These are phyloP conservation scores for Hanseniaspora opuntiae DNA, from an alignment of 805 yeast genomes.

Conservation along the genomic window DNA sequence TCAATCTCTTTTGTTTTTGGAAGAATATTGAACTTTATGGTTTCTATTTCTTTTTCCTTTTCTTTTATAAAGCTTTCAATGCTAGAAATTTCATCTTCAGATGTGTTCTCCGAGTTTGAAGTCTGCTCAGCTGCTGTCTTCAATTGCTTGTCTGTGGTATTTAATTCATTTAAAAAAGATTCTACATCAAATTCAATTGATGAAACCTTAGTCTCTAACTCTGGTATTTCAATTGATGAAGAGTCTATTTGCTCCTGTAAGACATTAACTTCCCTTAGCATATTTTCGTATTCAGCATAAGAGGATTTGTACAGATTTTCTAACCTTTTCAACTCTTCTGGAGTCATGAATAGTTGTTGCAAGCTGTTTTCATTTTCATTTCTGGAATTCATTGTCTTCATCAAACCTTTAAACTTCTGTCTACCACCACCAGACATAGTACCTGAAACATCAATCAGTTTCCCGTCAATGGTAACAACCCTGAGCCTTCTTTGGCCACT, in stretches of 20 bases:
- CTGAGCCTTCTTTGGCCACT: constrained; percentile 60
- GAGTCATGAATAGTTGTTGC: constrained; percentile 30
- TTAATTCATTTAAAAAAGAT: constrained; percentile 21
- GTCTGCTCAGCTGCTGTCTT: constrained; percentile 28
- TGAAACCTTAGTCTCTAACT: constrained; percentile 47
- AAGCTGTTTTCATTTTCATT: constrained; percentile 23
- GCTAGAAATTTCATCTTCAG: constrained; percentile 12
- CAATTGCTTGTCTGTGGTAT: constrained; percentile 42
- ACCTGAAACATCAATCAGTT: constrained; percentile 82
- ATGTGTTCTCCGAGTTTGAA: constrained; percentile 24
- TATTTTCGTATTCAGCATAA: constrained; percentile 41
- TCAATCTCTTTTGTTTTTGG: constrained; percentile 39
- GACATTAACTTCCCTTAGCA: constrained; percentile 38
- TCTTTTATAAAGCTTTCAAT: constrained; percentile 16
- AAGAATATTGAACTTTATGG: constrained; percentile 35
- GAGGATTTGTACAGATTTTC: constrained; percentile 37
- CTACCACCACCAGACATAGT: constrained; percentile 95
- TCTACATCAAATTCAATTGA: constrained; percentile 43
- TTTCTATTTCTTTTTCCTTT: constrained; percentile 29
- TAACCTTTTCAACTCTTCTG: constrained; percentile 43
- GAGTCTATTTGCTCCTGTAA: constrained; percentile 48
- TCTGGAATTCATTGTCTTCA: constrained; percentile 29
- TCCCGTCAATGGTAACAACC: constrained; percentile 88
- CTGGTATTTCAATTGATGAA: constrained; percentile 55
- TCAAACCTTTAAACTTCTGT: constrained; percentile 55